Evolutionary conservation across 2,329 filamentous ascomycete genomes (phyloP), one percentile per base, ranked within the genome.

Genomic region (Ampelomyces quisqualis): DNA sequence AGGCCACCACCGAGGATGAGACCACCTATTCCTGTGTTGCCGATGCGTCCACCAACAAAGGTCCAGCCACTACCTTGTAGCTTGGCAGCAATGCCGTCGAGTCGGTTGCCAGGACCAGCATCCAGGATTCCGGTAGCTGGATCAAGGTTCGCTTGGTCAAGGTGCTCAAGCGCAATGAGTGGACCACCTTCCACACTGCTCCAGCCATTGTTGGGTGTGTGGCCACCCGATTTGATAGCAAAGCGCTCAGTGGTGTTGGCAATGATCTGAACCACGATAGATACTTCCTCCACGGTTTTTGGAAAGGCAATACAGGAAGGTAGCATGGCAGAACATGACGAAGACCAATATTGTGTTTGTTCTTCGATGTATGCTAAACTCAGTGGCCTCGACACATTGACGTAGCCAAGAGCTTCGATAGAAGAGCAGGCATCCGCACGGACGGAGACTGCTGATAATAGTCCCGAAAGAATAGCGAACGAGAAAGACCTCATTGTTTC

Each of bases 191-290:
- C 66, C 29, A 73, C 70, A 49, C 70, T 74, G 3, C 71, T 68
- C 42, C 73, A 75, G 22, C 70, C 70, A 42, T 71, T 70, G 43
- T 73, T 75, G 1, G 70, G 70, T 41, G 71, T 70, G 52, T 76
- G 73, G 1, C 73, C 73, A 6, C 77, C 77, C 7, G 73, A 71
- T 57, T 77, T 73, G 64, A 81, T 71, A 13, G 80, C 81, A 32
- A 83, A 78, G 32, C 71, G 71, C 22, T 71, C 60, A 6, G 68
- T 70, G 1, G 44, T 58, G 31, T 55, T 55, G 15, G 47, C 42
- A 9, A 82, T 69, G 20, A 76, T 67, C 18, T 69, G 70, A 32
- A 83, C 69, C n/a, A 79, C 71, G 7, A 70, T 68, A 0, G 77
- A 70, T 24, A 82, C 77, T 53, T 82, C 76, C 11, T 72, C 62